Conservation (phyloP, 2,329 filamentous ascomycete species). For the Trichoderma koningii region DNA sequence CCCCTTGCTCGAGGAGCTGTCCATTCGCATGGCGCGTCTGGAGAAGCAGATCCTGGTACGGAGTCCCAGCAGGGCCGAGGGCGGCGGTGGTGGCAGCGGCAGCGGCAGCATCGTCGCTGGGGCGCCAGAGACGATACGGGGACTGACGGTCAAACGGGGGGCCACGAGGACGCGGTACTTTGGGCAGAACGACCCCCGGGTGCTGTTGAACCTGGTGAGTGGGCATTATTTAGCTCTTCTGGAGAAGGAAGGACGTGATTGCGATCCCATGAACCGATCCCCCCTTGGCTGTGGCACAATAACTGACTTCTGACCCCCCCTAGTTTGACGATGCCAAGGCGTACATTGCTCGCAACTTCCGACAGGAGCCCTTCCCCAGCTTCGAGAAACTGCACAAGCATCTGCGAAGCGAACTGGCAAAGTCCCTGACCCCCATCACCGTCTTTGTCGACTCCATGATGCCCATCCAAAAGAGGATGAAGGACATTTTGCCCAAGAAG, state of each 20-base stretch:
- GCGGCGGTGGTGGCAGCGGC: constrained; percentile 38
- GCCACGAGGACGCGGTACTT: constrained; percentile 53
- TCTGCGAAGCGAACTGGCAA: constrained; percentile 51
- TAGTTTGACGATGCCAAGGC: constrained; percentile 58
- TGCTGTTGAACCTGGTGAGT: constrained; percentile 56
- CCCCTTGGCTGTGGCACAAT: background rate
- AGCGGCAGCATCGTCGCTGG: constrained; percentile 40
- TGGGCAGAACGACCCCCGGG: constrained; percentile 55
- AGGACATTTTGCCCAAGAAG: constrained; percentile 56
- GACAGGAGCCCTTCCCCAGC: constrained; percentile 47
- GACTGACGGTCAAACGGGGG: constrained; percentile 52
- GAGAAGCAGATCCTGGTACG: constrained; percentile 52
- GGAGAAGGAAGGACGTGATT: too few species aligned
- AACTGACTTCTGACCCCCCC: background rate
- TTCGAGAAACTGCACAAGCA: constrained; percentile 52
- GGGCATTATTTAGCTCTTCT: background rate
- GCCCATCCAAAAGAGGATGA: constrained; percentile 59
- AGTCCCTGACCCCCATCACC: constrained; percentile 53
- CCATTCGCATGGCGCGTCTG: constrained; percentile 54
- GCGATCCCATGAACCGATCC: too few species aligned
- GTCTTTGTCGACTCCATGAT: constrained; percentile 63
- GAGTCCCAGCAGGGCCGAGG: constrained; percentile 44
- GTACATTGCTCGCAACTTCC: constrained; percentile 47
- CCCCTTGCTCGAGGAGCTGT: constrained; percentile 51
- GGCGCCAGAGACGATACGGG: constrained; percentile 50